These are phyloP conservation scores for Nannochloris sp. DNA, from an alignment of 139 green algal genomes.

Conservation along the genomic window DNA sequence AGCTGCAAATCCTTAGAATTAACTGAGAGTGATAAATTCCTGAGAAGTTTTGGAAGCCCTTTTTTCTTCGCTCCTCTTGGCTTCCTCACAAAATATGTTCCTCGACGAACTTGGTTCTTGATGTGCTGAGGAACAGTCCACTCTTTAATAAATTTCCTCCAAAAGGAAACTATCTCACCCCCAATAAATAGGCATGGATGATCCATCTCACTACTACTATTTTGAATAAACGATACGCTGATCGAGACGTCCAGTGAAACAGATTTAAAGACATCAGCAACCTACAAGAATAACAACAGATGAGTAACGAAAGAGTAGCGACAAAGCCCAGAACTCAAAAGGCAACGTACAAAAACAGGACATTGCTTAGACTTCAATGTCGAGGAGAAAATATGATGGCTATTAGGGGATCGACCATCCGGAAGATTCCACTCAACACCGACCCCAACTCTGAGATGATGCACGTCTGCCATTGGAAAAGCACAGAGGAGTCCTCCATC, in stretches of 20 bases:
- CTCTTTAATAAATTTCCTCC: slow-evolving; percentile 8
- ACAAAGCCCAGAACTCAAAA: slow-evolving; percentile 9
- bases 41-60: slow-evolving; percentile 25
- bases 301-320: slow-evolving; percentile 6
- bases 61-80: slow-evolving; percentile 10
- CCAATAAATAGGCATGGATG: slow-evolving; percentile 22
- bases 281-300: neutral
- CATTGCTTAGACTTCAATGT: slow-evolving; percentile 24
- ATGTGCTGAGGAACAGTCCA: slow-evolving; percentile 17
- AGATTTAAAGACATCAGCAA: neutral
- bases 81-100: slow-evolving; percentile 40
- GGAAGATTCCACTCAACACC: slow-evolving; percentile 31
- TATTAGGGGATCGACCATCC: slow-evolving; percentile 21
- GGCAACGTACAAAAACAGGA: slow-evolving; percentile 19
- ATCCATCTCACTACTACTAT: neutral
- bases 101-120: slow-evolving; percentile 28
- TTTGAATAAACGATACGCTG: neutral
- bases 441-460: neutral
- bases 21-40: slow-evolving; percentile 12
- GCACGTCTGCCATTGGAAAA: slow-evolving; percentile 27
- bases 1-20: slow-evolving; percentile 20
- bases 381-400: slow-evolving; percentile 53
- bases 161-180: slow-evolving; percentile 36
- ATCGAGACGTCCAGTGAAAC: neutral
- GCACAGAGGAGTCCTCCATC: slow-evolving; percentile 26